Evolutionary conservation across 1,139 yeast species (phyloP).

Genomic region (Geotrichum histeridarum): DNA sequence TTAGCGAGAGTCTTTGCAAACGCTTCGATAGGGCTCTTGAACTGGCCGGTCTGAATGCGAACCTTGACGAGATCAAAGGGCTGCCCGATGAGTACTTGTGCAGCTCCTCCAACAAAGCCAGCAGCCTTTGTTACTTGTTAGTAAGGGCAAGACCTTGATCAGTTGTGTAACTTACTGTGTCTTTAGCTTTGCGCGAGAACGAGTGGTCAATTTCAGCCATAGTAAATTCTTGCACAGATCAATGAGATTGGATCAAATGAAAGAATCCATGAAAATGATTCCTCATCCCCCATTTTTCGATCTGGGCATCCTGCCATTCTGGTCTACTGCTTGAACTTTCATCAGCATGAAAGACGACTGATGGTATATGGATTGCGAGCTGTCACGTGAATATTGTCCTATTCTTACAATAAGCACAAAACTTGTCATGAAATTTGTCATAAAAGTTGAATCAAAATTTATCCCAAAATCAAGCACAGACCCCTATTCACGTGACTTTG

Average conservation of each 20-base stretch:
- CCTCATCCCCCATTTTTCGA: neutral
- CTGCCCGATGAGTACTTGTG: slow-evolving; percentile 70
- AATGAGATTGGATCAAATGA: too few species aligned
- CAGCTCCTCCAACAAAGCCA: slow-evolving; percentile 51
- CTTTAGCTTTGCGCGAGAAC: slow-evolving; percentile 53
- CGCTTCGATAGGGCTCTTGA: slow-evolving; percentile 47
- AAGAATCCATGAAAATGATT: too few species aligned
- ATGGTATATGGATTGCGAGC: neutral
- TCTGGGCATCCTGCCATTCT: neutral
- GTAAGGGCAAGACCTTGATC: neutral
- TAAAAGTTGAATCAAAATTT: neutral
- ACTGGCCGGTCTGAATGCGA: slow-evolving; percentile 55
- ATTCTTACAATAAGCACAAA: neutral
- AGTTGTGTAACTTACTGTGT: slow-evolving; percentile 36
- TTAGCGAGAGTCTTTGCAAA: slow-evolving; percentile 51
- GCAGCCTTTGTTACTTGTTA: slow-evolving; percentile 26
- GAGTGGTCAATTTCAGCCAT: slow-evolving; percentile 43
- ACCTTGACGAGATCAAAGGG: slow-evolving; percentile 69
- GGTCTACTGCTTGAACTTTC: neutral
- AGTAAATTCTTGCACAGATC: neutral
- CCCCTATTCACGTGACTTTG: slow-evolving; percentile 8
- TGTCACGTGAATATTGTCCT: neutral
- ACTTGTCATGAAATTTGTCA: neutral
- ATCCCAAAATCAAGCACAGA: neutral
- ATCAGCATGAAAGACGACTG: neutral